Base-by-base conservation (phyloP, 2,329 filamentous ascomycete species). In the Elsinoe fawcettii region DNA sequence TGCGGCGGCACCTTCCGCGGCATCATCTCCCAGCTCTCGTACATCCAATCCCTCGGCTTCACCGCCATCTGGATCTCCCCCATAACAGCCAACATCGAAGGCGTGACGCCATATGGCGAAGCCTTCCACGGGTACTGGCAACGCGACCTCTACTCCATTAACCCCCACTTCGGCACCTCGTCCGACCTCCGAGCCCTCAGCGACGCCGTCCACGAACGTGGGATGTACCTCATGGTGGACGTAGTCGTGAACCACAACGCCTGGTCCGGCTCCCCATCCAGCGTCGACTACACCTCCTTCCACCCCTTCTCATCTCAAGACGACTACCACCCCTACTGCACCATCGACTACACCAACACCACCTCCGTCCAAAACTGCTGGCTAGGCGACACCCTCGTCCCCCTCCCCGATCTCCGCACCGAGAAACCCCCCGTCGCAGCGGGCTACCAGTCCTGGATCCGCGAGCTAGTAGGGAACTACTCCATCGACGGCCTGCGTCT, bases 381-480 rank as follows among this genome's bases (percentile, higher is more conserved):
- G 78, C 70, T 79, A 16, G 78, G 77, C 18, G 75, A 77, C 58
- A 73, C 71, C n/a, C 75, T 73, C 14, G 76, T 81, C n/a, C 73
- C 76, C 0, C 77, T 88, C 0, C 82, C 84, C 0, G 84, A 88
- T 61, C 67, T 87, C 11, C 72, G 80, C 57, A 87, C 84, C 0
- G 75, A 79, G 41, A 71, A 74, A 27, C 55, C 70, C 0, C 67
- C 68, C 1, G 78, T 87, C 8, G 73, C 76, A 23, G 66, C 66
- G 14, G 70, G 80, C 2, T 81, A 80, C 66, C 72, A 80, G 56
- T 67, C 72, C n/a, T 88, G 85, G 85, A 74, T 87, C 62, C 67
- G 66, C 16, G 71, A 72, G 41, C 71, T 87, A 0, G 78, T 87
- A 1, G 66, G 73, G 2, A 80, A 82, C 60, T 87, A 85, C 65